A percentile compares a stretch with the other conserved stretches of the same genome.
Evolutionary conservation across 179 eudicot genomes (phyloP).

Genomic region (Heliamphora pulchella): DNA sequence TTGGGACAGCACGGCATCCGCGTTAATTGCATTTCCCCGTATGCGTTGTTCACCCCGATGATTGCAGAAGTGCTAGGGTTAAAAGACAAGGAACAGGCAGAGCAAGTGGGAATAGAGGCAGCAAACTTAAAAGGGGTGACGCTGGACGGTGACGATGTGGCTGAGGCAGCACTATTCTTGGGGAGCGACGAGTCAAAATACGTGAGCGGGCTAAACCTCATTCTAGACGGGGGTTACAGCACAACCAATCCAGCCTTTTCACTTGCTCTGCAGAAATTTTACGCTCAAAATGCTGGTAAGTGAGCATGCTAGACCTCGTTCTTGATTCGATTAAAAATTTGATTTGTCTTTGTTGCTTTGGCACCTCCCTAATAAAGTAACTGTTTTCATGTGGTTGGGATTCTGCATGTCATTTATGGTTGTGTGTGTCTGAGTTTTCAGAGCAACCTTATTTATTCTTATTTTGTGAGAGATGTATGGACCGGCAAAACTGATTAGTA

Average conservation of each 20-base stretch:
- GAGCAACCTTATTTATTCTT: too few relatives aligned
- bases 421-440: too few relatives aligned
- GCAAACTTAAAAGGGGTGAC: neutral
- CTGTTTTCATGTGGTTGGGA: too few relatives aligned
- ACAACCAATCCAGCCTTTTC: constrained; percentile 4
- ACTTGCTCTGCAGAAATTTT: neutral
- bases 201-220: neutral
- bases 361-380: too few relatives aligned
- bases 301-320: too few relatives aligned
- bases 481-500: too few relatives aligned
- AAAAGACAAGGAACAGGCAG: neutral
- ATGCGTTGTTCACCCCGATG: neutral
- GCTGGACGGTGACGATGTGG: neutral
- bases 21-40: neutral
- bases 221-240: constrained; percentile 6
- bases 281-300: too few relatives aligned
- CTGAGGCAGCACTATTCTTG: neutral
- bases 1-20: constrained; percentile 1
- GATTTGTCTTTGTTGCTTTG: too few relatives aligned
- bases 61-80: neutral
- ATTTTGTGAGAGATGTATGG: too few relatives aligned
- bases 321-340: too few relatives aligned
- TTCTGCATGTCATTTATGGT: too few relatives aligned
- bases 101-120: neutral
- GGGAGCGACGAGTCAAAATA: neutral